phyloP scores from a whole-genome alignment of 371 early-diverging fungal genomes.

The Encephalitozoon romaleae region DNA sequence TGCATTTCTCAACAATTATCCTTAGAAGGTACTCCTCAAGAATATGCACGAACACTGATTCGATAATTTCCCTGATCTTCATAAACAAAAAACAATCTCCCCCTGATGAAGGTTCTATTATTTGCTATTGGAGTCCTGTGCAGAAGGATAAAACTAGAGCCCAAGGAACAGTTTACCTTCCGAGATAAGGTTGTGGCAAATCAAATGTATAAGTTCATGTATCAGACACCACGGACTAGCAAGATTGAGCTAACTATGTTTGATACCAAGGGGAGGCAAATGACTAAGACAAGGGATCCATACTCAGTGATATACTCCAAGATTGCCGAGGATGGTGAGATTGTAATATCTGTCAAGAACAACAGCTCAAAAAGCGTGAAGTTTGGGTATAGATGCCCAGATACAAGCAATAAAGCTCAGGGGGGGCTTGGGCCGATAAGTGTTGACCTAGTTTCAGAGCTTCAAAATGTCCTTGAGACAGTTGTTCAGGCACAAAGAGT shows the following conservation, averaged over 20 bases:
- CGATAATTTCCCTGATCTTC: background rate
- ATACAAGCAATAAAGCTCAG: constrained; percentile 30
- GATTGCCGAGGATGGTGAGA: background rate
- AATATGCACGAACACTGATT: background rate
- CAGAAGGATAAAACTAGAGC: constrained; percentile 32
- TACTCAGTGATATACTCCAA: constrained; percentile 15
- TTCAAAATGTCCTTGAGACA: constrained; percentile 18
- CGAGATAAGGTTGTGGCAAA: constrained; percentile 23
- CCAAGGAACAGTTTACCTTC: constrained; percentile 23
- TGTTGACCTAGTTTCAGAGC: constrained; percentile 33
- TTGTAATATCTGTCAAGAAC: constrained; percentile 38
- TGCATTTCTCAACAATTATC: background rate
- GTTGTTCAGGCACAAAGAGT: constrained; percentile 35
- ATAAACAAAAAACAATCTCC: constrained; percentile 13
- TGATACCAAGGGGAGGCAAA: constrained; percentile 1
- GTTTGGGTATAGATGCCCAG: constrained; percentile 41
- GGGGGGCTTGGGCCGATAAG: constrained; percentile 43
- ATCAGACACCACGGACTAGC: background rate
- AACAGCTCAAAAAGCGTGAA: background rate
- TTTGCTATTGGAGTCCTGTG: constrained; percentile 11
- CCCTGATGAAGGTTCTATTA: constrained; percentile 18
- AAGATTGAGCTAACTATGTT: background rate
- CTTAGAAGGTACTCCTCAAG: background rate
- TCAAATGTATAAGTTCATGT: constrained; percentile 34
- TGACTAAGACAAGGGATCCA: background rate